A percentile compares a stretch with the other conserved stretches of the same genome.
Conservation (phyloP, 371 early-diverging fungal species). For the Mortierella sp. region DNA sequence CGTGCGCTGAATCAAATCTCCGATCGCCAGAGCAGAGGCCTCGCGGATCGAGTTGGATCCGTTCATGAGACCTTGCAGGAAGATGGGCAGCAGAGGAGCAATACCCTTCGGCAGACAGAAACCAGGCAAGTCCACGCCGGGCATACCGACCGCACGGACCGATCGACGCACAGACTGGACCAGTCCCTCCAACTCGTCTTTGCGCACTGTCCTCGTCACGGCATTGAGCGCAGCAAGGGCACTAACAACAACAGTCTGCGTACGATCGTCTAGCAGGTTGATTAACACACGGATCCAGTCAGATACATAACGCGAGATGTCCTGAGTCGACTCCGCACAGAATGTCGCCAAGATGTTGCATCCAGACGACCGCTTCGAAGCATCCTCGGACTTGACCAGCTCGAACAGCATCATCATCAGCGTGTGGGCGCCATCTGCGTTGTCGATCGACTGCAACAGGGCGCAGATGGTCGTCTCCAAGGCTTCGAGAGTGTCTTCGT, state of each 20-base stretch:
- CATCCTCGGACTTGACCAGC: constrained; percentile 67
- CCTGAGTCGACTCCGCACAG: constrained; percentile 73
- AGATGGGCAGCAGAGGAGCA: constrained; percentile 89
- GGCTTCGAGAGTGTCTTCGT: constrained; percentile 76
- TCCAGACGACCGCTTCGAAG: constrained; percentile 64
- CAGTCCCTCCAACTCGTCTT: constrained; percentile 86
- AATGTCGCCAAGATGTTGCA: constrained; percentile 75
- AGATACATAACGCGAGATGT: constrained; percentile 74
- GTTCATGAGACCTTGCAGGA: constrained; percentile 94
- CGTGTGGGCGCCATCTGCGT: constrained; percentile 79
- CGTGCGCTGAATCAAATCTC: constrained; percentile 83
- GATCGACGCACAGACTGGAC: constrained; percentile 80
- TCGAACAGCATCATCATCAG: constrained; percentile 79
- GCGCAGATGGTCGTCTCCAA: constrained; percentile 75
- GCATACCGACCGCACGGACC: constrained; percentile 67
- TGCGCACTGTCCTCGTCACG: constrained; percentile 82
- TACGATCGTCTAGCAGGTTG: constrained; percentile 71
- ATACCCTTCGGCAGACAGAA: constrained; percentile 95
- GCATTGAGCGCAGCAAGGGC: constrained; percentile 87
- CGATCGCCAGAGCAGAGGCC: constrained; percentile 85
- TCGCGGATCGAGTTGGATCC: constrained; percentile 89
- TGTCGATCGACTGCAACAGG: constrained; percentile 77
- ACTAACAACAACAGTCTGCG: constrained; percentile 69
- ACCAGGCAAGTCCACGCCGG: constrained; percentile 81
- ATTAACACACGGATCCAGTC: constrained; percentile 90